Evolutionary conservation across 805 yeast genomes (phyloP), one percentile per base, ranked within the genome.

Genomic region (Zygoascus flipseniorum): DNA sequence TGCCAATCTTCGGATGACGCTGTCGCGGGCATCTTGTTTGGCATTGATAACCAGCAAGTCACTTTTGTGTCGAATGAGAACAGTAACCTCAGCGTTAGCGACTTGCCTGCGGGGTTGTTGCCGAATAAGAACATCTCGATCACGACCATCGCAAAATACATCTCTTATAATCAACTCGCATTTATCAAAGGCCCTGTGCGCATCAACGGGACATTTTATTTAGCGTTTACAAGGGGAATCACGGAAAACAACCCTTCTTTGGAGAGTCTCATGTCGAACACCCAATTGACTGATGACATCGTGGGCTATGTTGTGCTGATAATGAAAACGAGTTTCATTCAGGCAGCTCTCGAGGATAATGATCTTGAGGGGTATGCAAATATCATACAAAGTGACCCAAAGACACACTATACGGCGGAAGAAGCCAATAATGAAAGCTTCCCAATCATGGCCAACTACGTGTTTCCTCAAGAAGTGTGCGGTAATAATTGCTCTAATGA

Each of bases 251-350:
- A 52, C 54, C 59, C 44, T 16, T 16, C 44, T 14, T 18, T 42
- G 20, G 14, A 19, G 26, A 18, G 26, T 18, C 13, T 42, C 14
- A 13, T 42, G 26, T 3, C 44, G 13, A 10, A 42, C 5, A 5
- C 3, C 5, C 23, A 14, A 19, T 18, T 42, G 6, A 14, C 13
- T 4, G 5, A 50, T 13, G 41, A 45, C 37, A 49, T 49, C 19
- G 55, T 58, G 2, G 96, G 96, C 0, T 88, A 79, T 65, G 61
- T 89, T 44, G 77, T 93, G 0, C 80, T 86, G 8, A 66, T 80
- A 0, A 68, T 79, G 67, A 68, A 73, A 47, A 81, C 82, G 0
- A 74, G 26, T 5, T 18, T 16, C 44, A 42, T 42, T n/a, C 44
- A 42, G 26, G 44, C 20, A 2, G 26, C 44, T 14, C 26, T 42